These are phyloP conservation scores for Plantago lanceolata DNA, from an alignment of 305 asterid genomes.

Conservation along the genomic window DNA sequence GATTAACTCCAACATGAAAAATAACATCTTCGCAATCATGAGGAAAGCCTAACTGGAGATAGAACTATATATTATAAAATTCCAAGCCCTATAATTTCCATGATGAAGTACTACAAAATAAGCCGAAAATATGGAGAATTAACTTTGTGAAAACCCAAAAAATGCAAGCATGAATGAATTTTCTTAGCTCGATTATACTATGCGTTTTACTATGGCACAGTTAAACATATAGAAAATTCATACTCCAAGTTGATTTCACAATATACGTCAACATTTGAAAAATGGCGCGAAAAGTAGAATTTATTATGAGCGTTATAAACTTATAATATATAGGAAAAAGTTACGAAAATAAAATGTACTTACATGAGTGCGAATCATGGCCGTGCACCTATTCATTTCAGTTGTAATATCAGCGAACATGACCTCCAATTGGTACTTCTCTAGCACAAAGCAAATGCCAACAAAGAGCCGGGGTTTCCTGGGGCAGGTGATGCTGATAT, in stretches of 20 bases:
- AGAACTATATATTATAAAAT: too few relatives aligned
- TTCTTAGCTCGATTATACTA: neutral
- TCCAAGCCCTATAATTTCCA: neutral
- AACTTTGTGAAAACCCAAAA: neutral
- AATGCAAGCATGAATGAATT: neutral
- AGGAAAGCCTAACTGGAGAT: too few relatives aligned
- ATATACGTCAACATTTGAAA: neutral
- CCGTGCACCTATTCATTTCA: slow-evolving; percentile 31
- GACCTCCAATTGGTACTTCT: slow-evolving; percentile 43
- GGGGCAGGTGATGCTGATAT: slow-evolving; percentile 46
- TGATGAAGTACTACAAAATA: neutral
- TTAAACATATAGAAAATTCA: too few relatives aligned
- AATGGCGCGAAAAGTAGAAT: too few relatives aligned
- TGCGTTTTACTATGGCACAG: neutral
- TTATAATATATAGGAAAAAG: neutral
- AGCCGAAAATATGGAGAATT: neutral
- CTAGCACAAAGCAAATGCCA: slow-evolving; percentile 37
- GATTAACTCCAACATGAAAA: neutral
- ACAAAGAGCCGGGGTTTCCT: slow-evolving; percentile 44
- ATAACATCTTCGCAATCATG: slow-evolving; percentile 10
- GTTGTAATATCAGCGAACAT: slow-evolving; percentile 46
- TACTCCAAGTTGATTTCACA: too few relatives aligned
- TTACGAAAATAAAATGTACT: slow-evolving; percentile 16
- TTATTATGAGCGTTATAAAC: too few relatives aligned
- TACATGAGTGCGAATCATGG: slow-evolving; percentile 57